Base-by-base conservation (phyloP, 2,329 filamentous ascomycete species). In the Aaosphaeria arxii region DNA sequence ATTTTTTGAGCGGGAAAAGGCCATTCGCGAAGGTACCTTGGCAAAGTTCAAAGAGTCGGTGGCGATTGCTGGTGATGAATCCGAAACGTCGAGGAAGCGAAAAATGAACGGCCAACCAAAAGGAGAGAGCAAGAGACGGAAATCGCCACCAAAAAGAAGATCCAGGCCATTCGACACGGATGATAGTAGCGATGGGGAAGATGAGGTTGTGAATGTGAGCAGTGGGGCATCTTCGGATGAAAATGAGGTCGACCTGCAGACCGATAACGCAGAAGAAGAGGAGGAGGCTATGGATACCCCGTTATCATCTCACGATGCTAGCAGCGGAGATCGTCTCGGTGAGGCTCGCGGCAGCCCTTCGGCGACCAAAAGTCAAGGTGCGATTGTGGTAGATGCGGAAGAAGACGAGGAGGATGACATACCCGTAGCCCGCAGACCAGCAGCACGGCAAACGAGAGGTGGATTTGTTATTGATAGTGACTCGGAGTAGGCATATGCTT, bases 1-100 rank as follows among this genome's bases (percentile, higher is more conserved):
- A 17, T 96, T 96, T 71, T 96, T 92, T 70, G 84, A 80, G 2
- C 78, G 82, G 11, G 91, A 96, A 71, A 84, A 86, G 67, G 74
- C 79, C 54, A 77, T 86, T 50, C 77, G 88, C 43, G 77, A 82
- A 54, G 79, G 79, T 42, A 80, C 79, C 44, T 71, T 71, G 30
- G 69, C 74, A 31, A 72, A 74, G 11, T 74, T 82, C 48, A 73
- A 74, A 47, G 74, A 76, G 44, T 56, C 54, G 1, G 48, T 64
- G 4, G 75, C 76, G 5, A 54, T 82, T 46, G 66, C 74, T 35
- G 72, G 69, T 46, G 73, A 70, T 3, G 58, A 64, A 36, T 49
- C 56, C 24, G 46, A 45, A 9, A 46, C 59, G 33, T 55, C 60
- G 4, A 62, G 63, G 50, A 71, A 71, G 56, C 62, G 65, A 50